Evolutionary conservation across 148 eudicot genomes (phyloP), one percentile per base, ranked within the genome.

Genomic region (Nepenthes mirabilis): DNA sequence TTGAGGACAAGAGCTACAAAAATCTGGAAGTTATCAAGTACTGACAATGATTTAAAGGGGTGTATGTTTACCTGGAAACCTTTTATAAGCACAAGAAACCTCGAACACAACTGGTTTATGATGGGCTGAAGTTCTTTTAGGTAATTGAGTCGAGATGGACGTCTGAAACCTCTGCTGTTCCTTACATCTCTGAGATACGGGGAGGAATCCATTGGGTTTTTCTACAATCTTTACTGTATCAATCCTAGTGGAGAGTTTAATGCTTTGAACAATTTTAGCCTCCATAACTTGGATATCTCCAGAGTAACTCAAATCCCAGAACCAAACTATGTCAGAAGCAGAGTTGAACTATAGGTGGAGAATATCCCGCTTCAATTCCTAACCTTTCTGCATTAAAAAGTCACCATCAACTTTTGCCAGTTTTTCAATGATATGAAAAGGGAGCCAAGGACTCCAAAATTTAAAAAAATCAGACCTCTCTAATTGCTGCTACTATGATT

Each of bases 1-100:
- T 23, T 23, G 23, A 23, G 23, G 8, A 40, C 45, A 40, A 40
- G 6, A 40, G 45, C 45, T 4, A 40, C 45, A 8, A 4, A 40
- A 40, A 40, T 3, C 45, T 40, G 4, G 4, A 40, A 40, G 45
- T 40, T 8, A 40, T 8, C 45, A 4, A 40, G 1, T 8, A 3
- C 8, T 8, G 8, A 3, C 45, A 40, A 40, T 40, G 4, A 53
- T 52, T n/a, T 6, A 12, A 54, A 14, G 23, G 32, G 48, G 23
- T 55, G 37, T 5, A 12, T n/a, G 62, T 43, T 57, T 76, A 90
- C 97, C 97, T 70, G 63, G 66, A 56, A 63, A 54, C 14, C 77
- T 75, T 45, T 77, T 75, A 65, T 72, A 67, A 59, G 79, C 80
- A 77, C 79, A 70, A 1, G 85, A 77, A 65, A 74, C 76, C 72